phyloP scores from a whole-genome alignment of 1,139 yeast genomes.

The Suhomyces panamericanus region DNA sequence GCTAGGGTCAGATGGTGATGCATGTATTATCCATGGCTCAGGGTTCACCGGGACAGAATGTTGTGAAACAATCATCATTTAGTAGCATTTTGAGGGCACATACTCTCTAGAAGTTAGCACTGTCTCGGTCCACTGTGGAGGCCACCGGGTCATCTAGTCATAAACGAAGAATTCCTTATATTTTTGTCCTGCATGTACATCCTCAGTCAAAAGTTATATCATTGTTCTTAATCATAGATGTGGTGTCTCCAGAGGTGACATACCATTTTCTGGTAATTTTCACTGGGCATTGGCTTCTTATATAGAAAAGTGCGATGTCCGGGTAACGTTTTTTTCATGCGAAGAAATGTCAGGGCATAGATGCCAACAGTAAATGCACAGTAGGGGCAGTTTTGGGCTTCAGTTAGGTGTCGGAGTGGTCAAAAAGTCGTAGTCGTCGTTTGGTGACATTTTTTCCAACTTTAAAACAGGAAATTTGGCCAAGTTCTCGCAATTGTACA shows the following conservation, averaged over 20 bases:
- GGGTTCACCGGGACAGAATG: slow-evolving; percentile 61
- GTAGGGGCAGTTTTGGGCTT: too few relatives aligned
- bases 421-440: too few relatives aligned
- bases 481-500: too few relatives aligned
- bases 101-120: slow-evolving; percentile 8
- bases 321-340: slow-evolving; percentile 12
- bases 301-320: slow-evolving; percentile 10
- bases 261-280: slow-evolving; percentile 2
- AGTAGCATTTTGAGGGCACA: slow-evolving; percentile 12
- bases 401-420: too few relatives aligned
- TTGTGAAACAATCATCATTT: slow-evolving; percentile 46
- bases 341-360: neutral
- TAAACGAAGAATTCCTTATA: slow-evolving; percentile 66
- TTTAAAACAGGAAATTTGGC: too few relatives aligned
- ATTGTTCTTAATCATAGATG: slow-evolving; percentile 16
- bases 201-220: slow-evolving; percentile 45
- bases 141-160: slow-evolving; percentile 28
- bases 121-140: neutral
- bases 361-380: neutral
- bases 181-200: slow-evolving; percentile 67
- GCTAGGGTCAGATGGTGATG: slow-evolving; percentile 81
- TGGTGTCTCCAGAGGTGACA: slow-evolving; percentile 3
- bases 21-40: slow-evolving; percentile 72
- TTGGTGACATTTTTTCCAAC: too few relatives aligned
- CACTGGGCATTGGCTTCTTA: slow-evolving; percentile 1